phyloP scores from a whole-genome alignment of 768 basidiomycete genomes.

The Auricularia sp. region DNA sequence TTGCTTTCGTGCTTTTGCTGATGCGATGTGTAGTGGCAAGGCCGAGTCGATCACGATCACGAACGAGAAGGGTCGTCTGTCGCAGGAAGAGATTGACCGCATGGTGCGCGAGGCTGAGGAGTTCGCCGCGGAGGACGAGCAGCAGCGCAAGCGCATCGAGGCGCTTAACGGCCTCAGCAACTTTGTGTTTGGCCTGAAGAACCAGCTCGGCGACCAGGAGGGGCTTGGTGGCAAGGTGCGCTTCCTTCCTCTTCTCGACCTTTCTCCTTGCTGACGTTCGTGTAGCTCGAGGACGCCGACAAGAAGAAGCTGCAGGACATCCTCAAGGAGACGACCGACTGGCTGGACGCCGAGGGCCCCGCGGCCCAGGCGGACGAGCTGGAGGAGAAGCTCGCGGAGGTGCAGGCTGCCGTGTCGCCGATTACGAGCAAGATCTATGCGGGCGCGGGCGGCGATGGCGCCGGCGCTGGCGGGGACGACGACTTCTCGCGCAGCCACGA shows the following conservation, averaged over 20 bases:
- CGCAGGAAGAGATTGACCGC: conserved; percentile 84
- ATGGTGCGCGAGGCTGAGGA: conserved; percentile 94
- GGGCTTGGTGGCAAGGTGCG: conserved; percentile 26
- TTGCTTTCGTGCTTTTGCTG: not conserved
- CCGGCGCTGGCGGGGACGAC: too few species aligned
- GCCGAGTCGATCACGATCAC: conserved; percentile 86
- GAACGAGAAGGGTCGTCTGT: conserved; percentile 90
- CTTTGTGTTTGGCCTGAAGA: conserved; percentile 80
- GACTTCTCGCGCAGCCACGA: conserved; percentile 10
- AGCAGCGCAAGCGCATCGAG: conserved; percentile 74
- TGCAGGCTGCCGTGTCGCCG: too few species aligned
- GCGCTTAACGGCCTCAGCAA: conserved; percentile 73
- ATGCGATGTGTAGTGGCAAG: conserved; percentile 47
- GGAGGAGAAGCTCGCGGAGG: conserved; percentile 55
- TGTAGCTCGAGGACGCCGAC: conserved; percentile 52
- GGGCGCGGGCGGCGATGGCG: too few species aligned
- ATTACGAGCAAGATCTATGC: too few species aligned
- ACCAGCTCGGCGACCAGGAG: conserved; percentile 74
- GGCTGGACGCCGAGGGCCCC: conserved; percentile 82
- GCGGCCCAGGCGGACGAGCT: conserved; percentile 75
- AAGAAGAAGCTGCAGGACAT: conserved; percentile 72
- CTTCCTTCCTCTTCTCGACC: too few species aligned
- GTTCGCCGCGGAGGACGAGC: conserved; percentile 69
- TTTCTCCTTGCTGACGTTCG: too few species aligned
- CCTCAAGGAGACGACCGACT: conserved; percentile 83